Conservation (phyloP, 495 filamentous ascomycete genomes). For the Umbilicaria muhlenbergii region DNA sequence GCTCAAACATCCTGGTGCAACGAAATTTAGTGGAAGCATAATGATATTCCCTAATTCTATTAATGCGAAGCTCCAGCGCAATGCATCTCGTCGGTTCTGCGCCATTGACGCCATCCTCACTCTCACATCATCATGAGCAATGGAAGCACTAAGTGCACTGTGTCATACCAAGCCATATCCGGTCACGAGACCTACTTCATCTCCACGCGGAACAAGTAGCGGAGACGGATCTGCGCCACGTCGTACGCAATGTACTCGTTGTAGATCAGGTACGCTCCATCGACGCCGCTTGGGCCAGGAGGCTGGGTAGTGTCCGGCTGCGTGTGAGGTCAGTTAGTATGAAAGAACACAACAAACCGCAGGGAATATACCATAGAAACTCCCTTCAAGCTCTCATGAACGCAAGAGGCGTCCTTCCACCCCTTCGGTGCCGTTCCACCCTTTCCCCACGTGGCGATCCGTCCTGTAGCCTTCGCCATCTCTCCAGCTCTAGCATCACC, state of each 20-base stretch:
- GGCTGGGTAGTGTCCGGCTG: not conserved
- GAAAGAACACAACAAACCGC: too few species aligned
- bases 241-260: slow-evolving; percentile 67
- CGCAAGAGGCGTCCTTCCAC: slow-evolving; percentile 62
- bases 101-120: too few species aligned
- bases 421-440: slow-evolving; percentile 40
- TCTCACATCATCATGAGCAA: too few species aligned
- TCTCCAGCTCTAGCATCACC: slow-evolving; percentile 34
- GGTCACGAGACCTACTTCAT: slow-evolving; percentile 12
- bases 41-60: too few species aligned
- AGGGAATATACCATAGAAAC: slow-evolving; percentile 37
- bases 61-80: too few species aligned
- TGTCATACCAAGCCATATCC: too few species aligned
- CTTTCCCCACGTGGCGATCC: slow-evolving; percentile 50
- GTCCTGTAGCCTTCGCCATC: slow-evolving; percentile 39
- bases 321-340: not conserved
- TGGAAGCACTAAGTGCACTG: too few species aligned
- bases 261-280: slow-evolving; percentile 11
- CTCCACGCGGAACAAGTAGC: slow-evolving; percentile 56
- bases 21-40: too few species aligned
- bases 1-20: too few species aligned
- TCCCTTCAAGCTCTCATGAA: slow-evolving; percentile 46
- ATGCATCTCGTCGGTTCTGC: too few species aligned
- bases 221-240: slow-evolving; percentile 57
- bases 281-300: not conserved